phyloP scores from a whole-genome alignment of 164 flowering plant genomes.

The Vitis rotundifolia region DNA sequence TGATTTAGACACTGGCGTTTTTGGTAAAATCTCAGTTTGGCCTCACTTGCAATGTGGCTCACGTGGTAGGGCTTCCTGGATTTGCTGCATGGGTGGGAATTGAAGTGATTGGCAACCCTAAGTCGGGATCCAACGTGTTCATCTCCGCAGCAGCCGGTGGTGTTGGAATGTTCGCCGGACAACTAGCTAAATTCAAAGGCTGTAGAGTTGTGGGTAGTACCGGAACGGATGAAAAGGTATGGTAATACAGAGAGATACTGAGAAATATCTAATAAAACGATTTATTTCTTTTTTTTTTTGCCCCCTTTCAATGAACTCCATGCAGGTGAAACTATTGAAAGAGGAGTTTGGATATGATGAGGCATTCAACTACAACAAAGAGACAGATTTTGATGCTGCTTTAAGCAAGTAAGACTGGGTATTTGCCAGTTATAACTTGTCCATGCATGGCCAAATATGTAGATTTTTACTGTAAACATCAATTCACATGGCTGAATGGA shows the following conservation, averaged over 20 bases:
- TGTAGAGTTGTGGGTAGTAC: slow-evolving; percentile 50
- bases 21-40: not conserved
- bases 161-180: slow-evolving; percentile 52
- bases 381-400: slow-evolving; percentile 38
- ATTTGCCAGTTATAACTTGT: too few relatives aligned
- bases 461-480: too few relatives aligned
- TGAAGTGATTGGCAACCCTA: slow-evolving; percentile 29
- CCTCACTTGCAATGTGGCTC: too few relatives aligned
- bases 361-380: slow-evolving; percentile 48
- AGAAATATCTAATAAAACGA: too few relatives aligned
- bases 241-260: too few relatives aligned
- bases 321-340: slow-evolving; percentile 40
- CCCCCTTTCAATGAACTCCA: not conserved
- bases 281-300: not conserved
- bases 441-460: too few relatives aligned
- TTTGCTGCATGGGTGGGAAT: slow-evolving; percentile 55
- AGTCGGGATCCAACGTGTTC: slow-evolving; percentile 39
- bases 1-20: not conserved
- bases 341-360: slow-evolving; percentile 51
- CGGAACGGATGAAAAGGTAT: slow-evolving; percentile 55
- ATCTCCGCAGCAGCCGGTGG: slow-evolving; percentile 56
- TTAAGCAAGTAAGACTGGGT: slow-evolving; percentile 28
- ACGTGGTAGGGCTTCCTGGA: slow-evolving; percentile 38
- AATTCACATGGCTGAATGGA: too few relatives aligned
- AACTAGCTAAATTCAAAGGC: slow-evolving; percentile 50